phyloP scores from a whole-genome alignment of 1,284 basidiomycete species.

The Ustilago trichophora region DNA sequence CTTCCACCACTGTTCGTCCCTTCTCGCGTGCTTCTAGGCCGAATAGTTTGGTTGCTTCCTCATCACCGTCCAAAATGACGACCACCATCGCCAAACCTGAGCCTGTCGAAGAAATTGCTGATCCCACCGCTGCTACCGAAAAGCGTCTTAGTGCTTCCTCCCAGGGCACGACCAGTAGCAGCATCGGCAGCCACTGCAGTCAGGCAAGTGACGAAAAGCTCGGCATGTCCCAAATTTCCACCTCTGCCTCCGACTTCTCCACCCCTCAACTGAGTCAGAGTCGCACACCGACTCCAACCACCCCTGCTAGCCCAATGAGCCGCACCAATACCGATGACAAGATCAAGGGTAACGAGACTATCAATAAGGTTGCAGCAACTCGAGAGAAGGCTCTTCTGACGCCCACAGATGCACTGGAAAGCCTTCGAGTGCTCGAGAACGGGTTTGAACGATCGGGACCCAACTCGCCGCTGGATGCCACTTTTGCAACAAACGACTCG shows the following conservation, averaged over 20 bases:
- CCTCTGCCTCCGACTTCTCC: neutral
- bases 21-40: neutral
- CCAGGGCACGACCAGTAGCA: neutral
- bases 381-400: slow-evolving; percentile 1
- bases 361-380: neutral
- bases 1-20: neutral
- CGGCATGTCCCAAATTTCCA: neutral
- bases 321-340: neutral
- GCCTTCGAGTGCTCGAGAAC: slow-evolving; percentile 21
- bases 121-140: neutral
- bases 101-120: neutral
- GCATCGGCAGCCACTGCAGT: neutral
- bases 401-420: slow-evolving; percentile 19
- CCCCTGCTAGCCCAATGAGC: slow-evolving; percentile 5
- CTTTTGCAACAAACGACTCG: slow-evolving; percentile 10
- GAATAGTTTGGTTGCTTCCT: neutral
- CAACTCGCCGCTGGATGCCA: neutral
- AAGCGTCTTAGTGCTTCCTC: slow-evolving; percentile 4
- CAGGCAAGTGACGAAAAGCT: slow-evolving; percentile 4
- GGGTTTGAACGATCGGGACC: slow-evolving; percentile 3
- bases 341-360: neutral
- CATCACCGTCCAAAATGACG: neutral
- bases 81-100: slow-evolving; percentile 1
- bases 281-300: slow-evolving; percentile 10
- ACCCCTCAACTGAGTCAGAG: slow-evolving; percentile 30